A percentile compares a stretch with the other conserved stretches of the same genome.
phyloP scores from a whole-genome alignment of 1,284 basidiomycete species.

The Trametes hirsuta region DNA sequence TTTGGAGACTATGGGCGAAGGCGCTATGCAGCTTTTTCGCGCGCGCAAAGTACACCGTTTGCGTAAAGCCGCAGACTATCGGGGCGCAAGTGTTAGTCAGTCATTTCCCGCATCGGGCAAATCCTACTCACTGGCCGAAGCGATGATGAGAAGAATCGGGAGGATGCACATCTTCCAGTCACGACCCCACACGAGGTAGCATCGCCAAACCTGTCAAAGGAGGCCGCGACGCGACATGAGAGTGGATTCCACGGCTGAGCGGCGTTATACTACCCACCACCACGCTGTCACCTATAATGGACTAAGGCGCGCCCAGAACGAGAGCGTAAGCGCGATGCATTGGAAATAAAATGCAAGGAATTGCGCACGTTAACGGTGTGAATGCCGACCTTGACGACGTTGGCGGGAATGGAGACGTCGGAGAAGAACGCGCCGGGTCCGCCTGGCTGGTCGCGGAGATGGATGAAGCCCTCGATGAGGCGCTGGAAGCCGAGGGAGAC shows the following conservation, averaged over 20 bases:
- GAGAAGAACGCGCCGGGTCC: slow-evolving; percentile 43
- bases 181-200: slow-evolving; percentile 41
- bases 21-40: slow-evolving; percentile 39
- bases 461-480: slow-evolving; percentile 43
- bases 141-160: slow-evolving; percentile 37
- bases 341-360: background rate
- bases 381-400: slow-evolving; percentile 44
- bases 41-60: slow-evolving; percentile 39
- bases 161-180: slow-evolving; percentile 38
- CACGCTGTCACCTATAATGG: slow-evolving; percentile 41
- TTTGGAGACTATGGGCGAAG: slow-evolving; percentile 31
- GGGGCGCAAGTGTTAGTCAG: background rate
- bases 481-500: slow-evolving; percentile 43
- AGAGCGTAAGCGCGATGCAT: background rate
- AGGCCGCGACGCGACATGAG: background rate
- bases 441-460: slow-evolving; percentile 35
- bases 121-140: slow-evolving; percentile 35
- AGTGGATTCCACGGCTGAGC: background rate
- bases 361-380: slow-evolving; percentile 38
- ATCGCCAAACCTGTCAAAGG: slow-evolving; percentile 38
- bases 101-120: background rate
- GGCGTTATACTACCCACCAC: slow-evolving; percentile 33
- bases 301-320: slow-evolving; percentile 20
- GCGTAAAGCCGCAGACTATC: slow-evolving; percentile 40
- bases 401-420: slow-evolving; percentile 41